Percentiles rank a stretch among this genome's conserved stretches.
Conservation (phyloP, 148 eudicot genomes). For the Bassia scoparia region DNA sequence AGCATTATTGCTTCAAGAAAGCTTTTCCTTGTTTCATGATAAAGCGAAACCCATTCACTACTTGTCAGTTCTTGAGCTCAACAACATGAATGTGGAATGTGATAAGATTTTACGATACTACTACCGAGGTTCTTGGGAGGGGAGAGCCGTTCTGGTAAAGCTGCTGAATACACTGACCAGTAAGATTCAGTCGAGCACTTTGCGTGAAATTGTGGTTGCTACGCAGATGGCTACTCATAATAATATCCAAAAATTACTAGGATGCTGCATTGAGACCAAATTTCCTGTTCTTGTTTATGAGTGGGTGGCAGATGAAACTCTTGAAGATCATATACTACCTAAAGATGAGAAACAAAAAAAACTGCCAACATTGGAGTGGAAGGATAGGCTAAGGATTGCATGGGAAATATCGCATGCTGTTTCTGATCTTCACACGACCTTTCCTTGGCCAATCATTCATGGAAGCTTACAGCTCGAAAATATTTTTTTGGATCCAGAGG, state of each 20-base stretch:
- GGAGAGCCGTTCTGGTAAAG: background rate
- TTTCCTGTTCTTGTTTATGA: slow-evolving; percentile 12
- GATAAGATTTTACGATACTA: background rate
- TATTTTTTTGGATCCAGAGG: slow-evolving; percentile 10
- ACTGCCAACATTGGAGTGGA: background rate
- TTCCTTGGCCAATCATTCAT: slow-evolving; percentile 10
- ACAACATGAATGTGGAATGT: background rate
- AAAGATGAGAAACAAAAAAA: background rate
- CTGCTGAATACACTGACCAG: background rate
- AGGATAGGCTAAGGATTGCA: slow-evolving; percentile 9
- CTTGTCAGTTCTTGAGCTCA: background rate
- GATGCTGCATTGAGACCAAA: slow-evolving; percentile 14
- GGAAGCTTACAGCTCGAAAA: background rate
- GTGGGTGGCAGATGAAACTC: background rate
- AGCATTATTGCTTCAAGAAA: no score
- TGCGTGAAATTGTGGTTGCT: slow-evolving; percentile 16
- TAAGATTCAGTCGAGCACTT: background rate
- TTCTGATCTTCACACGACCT: slow-evolving; percentile 11
- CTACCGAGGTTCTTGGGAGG: background rate
- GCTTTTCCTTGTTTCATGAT: no score
- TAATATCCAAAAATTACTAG: slow-evolving; percentile 9
- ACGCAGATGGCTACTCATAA: slow-evolving; percentile 11
- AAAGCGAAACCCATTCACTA: slow-evolving; percentile 4
- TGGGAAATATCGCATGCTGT: slow-evolving; percentile 20
- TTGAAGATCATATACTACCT: background rate